Evolutionary conservation across 1,284 basidiomycete genomes (phyloP).

Genomic region (Athelia psychrophila): DNA sequence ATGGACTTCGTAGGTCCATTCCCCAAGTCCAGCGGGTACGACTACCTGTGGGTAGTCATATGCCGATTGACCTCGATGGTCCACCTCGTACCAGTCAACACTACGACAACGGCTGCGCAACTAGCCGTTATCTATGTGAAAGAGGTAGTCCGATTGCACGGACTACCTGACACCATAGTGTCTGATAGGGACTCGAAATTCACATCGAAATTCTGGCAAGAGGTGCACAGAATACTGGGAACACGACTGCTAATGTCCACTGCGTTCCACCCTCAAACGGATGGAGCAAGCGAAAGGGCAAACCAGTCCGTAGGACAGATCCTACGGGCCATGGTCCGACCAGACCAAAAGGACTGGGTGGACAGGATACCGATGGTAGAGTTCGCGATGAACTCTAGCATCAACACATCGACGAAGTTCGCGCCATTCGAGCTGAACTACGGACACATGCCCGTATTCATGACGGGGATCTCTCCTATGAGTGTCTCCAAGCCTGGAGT

Average conservation of each 20-base stretch:
- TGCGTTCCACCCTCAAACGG: slow-evolving; percentile 21
- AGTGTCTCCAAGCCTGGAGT: slow-evolving; percentile 14
- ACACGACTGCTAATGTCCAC: slow-evolving; percentile 20
- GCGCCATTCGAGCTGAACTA: slow-evolving; percentile 12
- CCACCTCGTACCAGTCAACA: slow-evolving; percentile 29
- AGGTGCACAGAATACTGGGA: slow-evolving; percentile 19
- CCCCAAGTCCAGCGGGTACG: slow-evolving; percentile 22
- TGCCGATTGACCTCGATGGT: slow-evolving; percentile 30
- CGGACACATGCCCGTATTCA: slow-evolving; percentile 5
- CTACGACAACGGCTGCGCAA: slow-evolving; percentile 22
- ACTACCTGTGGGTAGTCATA: slow-evolving; percentile 33
- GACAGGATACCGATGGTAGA: slow-evolving; percentile 8
- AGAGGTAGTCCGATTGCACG: slow-evolving; percentile 30
- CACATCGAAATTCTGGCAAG: slow-evolving; percentile 20
- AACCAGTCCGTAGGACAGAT: slow-evolving; percentile 20
- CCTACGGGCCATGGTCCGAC: slow-evolving; percentile 11
- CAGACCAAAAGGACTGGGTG: slow-evolving; percentile 13
- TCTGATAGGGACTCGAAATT: slow-evolving; percentile 18
- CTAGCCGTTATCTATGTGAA: slow-evolving; percentile 28
- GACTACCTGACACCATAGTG: slow-evolving; percentile 22
- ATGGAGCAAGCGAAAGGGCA: slow-evolving; percentile 19
- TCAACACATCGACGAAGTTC: slow-evolving; percentile 1
- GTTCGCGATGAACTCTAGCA: slow-evolving; percentile 10
- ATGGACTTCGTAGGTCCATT: slow-evolving; percentile 38
- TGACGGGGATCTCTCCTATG: not conserved